Conservation (phyloP, 1,284 basidiomycete genomes). For the Pseudozyma flocculosa region DNA sequence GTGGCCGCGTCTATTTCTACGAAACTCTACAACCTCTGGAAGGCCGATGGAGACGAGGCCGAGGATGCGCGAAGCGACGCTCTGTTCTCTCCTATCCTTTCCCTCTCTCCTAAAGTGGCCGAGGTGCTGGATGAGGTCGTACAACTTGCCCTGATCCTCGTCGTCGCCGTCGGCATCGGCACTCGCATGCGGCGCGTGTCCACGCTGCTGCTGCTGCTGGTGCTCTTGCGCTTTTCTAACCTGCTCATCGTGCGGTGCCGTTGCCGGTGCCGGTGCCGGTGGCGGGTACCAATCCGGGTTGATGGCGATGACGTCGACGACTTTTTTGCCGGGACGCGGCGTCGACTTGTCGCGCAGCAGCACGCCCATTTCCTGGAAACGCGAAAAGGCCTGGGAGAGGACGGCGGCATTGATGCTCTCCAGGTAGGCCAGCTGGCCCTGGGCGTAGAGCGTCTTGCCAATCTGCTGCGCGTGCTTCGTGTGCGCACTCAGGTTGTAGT, state of each 20-base stretch:
- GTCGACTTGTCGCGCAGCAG: slow-evolving; percentile 39
- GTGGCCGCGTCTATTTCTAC: background rate
- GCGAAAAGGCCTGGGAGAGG: slow-evolving; percentile 43
- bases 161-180: too few relatives aligned
- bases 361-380: slow-evolving; percentile 50
- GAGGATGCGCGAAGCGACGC: slow-evolving; percentile 9
- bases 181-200: too few relatives aligned
- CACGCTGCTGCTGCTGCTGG: too few relatives aligned
- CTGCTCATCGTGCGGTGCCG: too few relatives aligned
- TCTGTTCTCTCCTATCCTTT: slow-evolving; percentile 51
- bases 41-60: background rate
- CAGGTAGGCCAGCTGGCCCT: slow-evolving; percentile 58
- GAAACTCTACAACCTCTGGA: background rate
- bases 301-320: slow-evolving; percentile 55
- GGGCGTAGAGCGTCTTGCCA: slow-evolving; percentile 57
- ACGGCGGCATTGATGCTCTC: slow-evolving; percentile 53
- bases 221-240: too few relatives aligned
- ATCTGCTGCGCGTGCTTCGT: slow-evolving; percentile 53
- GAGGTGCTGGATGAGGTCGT: slow-evolving; percentile 52
- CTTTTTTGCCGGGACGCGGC: slow-evolving; percentile 33
- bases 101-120: slow-evolving; percentile 57
- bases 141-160: slow-evolving; percentile 38
- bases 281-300: slow-evolving; percentile 52
- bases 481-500: background rate
- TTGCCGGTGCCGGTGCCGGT: too few relatives aligned